phyloP scores from a whole-genome alignment of 352 stramenopile genomes.

The Globisporangium nodosum region DNA sequence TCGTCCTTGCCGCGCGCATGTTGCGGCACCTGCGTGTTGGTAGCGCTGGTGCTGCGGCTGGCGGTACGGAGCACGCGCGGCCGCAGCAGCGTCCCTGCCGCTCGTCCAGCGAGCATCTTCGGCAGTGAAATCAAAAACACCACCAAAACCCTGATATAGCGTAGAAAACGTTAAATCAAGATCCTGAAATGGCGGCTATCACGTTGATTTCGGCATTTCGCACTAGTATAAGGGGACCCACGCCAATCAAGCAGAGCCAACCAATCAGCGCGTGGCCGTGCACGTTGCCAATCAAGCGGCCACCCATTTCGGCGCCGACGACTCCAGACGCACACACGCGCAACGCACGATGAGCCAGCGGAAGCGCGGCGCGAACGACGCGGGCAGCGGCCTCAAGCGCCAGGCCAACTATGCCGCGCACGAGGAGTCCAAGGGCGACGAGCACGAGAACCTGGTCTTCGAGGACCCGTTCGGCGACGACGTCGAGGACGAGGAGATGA shows the following conservation, averaged over 20 bases:
- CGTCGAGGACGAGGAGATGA: constrained; percentile 88
- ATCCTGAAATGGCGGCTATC: not conserved
- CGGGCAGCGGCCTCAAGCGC: constrained; percentile 45
- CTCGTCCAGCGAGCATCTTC: not conserved
- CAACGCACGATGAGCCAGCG: constrained; percentile 47
- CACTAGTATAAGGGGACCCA: not conserved
- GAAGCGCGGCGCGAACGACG: constrained; percentile 59
- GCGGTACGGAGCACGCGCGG: not conserved
- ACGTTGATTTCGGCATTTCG: not conserved
- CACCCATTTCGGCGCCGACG: not conserved
- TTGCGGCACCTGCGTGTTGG: not conserved
- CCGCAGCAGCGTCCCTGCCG: not conserved
- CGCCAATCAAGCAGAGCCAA: not conserved
- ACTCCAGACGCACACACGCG: not conserved
- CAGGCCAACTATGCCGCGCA: constrained; percentile 23
- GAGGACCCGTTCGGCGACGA: constrained; percentile 88
- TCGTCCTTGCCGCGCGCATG: not conserved
- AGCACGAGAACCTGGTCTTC: constrained; percentile 74
- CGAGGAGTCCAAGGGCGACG: constrained; percentile 24
- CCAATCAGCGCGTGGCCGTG: not conserved
- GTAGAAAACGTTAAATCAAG: too few relatives aligned
- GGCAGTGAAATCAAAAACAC: not conserved
- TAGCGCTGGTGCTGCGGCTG: not conserved
- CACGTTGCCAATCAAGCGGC: not conserved
- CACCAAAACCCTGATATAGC: not conserved